Evolutionary conservation across 2,329 filamentous ascomycete species (phyloP), one percentile per base, ranked within the genome.

Genomic region (Trichoderma gracile): DNA sequence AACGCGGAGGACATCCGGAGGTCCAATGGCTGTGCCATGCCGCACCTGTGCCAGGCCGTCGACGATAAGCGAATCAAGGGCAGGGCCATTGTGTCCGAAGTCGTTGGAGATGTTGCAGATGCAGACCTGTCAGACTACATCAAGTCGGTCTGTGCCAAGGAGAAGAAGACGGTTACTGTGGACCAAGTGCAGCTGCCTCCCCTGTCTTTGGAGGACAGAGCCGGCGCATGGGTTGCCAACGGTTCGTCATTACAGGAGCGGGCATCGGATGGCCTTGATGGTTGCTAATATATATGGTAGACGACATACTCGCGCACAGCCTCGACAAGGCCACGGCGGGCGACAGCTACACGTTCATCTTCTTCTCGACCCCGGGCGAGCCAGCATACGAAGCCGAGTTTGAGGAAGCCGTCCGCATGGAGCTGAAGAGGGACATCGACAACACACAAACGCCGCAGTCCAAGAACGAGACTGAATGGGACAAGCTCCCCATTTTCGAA

Each of bases 321-420:
- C 72, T 87, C 3, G 77, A 80, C 3, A 72, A 75, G 43, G 71
- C 77, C 30, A 71, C 74, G 8, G 68, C 70, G 3, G 71, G 72
- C 19, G 77, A 78, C 49, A 83, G 82, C 43, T 94, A 91, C 77
- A 95, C 91, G 0, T 82, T 97, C 63, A 79, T 97, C 67, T 92
- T 93, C 75, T 83, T 87, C 53, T 91, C 89, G 8, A 88, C 86
- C 0, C 86, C 88, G 1, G 73, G 76, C 68, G 78, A 80, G 65
- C 76, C 76, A 63, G 76, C 81, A 15, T 95, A 96, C 75, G 84
- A 91, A 69, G 79, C 87, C 50, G 81, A 87, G 3, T 89, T 90
- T 71, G 79, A 83, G 62, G 83, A 87, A 57, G 77, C 83, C 14
- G 73, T 90, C 56, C 90, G 90, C 71, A 85, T 87, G 74, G 91